These are phyloP conservation scores for Musa balbisiana DNA, from an alignment of 202 grass and related monocot genomes.

Conservation along the genomic window DNA sequence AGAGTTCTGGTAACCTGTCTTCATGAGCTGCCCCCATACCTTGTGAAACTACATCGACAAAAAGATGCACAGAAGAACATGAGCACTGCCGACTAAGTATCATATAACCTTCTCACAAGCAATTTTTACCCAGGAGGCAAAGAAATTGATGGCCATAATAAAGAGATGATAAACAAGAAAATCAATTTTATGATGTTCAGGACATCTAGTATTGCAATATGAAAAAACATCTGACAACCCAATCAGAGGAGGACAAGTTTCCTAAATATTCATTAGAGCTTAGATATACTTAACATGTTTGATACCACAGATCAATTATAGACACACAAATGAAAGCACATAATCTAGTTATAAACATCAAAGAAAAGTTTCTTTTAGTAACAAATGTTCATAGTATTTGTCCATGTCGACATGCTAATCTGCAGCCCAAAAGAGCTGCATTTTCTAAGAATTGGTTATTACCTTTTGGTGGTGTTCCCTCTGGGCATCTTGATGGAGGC, in stretches of 20 bases:
- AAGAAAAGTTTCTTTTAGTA: not conserved
- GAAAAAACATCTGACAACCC: too few relatives aligned
- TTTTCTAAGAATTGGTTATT: slow-evolving; percentile 11
- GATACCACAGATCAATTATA: too few relatives aligned
- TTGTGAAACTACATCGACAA: slow-evolving; percentile 66
- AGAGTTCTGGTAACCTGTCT: slow-evolving; percentile 97
- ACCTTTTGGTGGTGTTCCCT: slow-evolving; percentile 74
- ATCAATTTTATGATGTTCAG: too few relatives aligned
- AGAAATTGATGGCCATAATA: too few relatives aligned
- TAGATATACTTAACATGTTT: too few relatives aligned
- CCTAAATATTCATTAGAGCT: slow-evolving; percentile 1
- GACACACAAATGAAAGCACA: not conserved
- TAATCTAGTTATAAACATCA: not conserved
- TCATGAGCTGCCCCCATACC: slow-evolving; percentile 99
- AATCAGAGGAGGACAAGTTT: too few relatives aligned
- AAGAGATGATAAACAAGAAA: too few relatives aligned
- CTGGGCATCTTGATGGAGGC: slow-evolving; percentile 78
- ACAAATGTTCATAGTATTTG: too few relatives aligned
- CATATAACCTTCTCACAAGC: too few relatives aligned
- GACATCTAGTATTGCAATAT: too few relatives aligned
- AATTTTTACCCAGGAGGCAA: too few relatives aligned
- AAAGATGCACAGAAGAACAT: slow-evolving; percentile 6
- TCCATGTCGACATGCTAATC: not conserved
- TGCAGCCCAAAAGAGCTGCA: not conserved
- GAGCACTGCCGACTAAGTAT: too few relatives aligned